Evolutionary conservation across 2,329 filamentous ascomycete species (phyloP), one percentile per base, ranked within the genome.

Genomic region (Rhinocladiella similis): DNA sequence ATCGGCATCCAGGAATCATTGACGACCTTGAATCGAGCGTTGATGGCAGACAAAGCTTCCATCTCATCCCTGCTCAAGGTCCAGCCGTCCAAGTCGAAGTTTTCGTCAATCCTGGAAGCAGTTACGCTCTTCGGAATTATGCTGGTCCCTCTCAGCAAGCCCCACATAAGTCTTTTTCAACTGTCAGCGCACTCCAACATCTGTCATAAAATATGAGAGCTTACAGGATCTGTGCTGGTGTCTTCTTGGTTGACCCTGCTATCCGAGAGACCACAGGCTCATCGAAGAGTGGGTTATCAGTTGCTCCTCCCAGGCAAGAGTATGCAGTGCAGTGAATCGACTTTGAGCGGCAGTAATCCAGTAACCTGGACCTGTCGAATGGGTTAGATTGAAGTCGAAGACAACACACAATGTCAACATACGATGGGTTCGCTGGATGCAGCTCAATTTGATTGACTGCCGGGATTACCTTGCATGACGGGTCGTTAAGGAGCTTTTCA

Each of bases 91-190:
- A 90, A 78, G 71, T 87, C 82, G 65, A 85, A 90, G 80, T 95
- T 95, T 59, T 77, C 82, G 73, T 88, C 79, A 67, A 96, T 91
- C 45, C 90, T 83, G 50, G 78, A 78, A 63, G 84, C 81, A 63
- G 83, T 91, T 55, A 92, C 88, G 53, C 83, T 88, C 82, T 95
- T 96, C 66, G 90, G 90, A 67, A 96, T 91, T 51, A 96, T 90
- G 63, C 84, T 88, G 78, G 87, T 90, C 58, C 88, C 90, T 69
- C 91, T 86, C 71, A 89, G 84, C 53, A 94, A 75, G 63, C 90
- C 90, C 90, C 90, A 96, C 67, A 86, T 79, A 62, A 95, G 75
- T 14, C 56, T 59, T 18, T 7, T 4, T 9, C 25, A 29, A n/a
- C 16, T 46, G 56, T 59, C 20, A 59, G 53, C 22, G 20, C 14